A percentile compares a stretch with the other conserved stretches of the same genome.
Evolutionary conservation across 139 green algal species (phyloP).

Genomic region (Desmodesmus armatus): DNA sequence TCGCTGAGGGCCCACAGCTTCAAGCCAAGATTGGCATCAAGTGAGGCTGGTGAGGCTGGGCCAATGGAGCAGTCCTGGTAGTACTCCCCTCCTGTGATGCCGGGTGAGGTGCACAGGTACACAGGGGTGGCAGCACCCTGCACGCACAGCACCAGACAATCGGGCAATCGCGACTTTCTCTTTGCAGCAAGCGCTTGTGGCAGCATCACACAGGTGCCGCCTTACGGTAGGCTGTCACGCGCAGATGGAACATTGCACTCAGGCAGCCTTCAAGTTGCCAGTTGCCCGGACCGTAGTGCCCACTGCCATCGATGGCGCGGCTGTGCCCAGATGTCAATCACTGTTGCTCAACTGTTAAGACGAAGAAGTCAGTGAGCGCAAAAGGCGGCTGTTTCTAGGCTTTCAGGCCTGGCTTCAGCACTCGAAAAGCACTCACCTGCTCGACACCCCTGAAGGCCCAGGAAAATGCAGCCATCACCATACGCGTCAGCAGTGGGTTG

Average conservation of each 20-base stretch:
- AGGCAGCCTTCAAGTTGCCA: no score
- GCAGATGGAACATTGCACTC: no score
- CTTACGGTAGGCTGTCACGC: no score
- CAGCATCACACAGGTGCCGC: no score
- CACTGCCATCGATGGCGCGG: no score
- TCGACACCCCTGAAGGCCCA: constrained; percentile 42
- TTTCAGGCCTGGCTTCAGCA: not conserved
- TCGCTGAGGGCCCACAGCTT: constrained; percentile 37
- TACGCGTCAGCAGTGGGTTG: not conserved
- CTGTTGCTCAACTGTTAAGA: no score
- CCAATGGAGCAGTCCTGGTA: constrained; percentile 48
- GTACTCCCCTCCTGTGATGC: constrained; percentile 50
- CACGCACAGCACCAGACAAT: not conserved
- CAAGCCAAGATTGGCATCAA: constrained; percentile 24
- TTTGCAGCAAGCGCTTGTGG: no score
- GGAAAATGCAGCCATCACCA: constrained; percentile 2
- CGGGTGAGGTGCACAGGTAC: constrained; percentile 49
- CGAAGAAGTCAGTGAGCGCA: no score
- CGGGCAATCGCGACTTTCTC: no score
- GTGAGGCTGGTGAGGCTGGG: constrained; percentile 4
- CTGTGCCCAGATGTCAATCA: no score
- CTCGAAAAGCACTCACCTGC: constrained; percentile 37
- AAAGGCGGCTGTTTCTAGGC: not conserved
- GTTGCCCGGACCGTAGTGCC: no score
- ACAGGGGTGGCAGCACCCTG: constrained; percentile 59